Base-by-base conservation (phyloP, 345 rosid species). In the Euphorbia peplus region DNA sequence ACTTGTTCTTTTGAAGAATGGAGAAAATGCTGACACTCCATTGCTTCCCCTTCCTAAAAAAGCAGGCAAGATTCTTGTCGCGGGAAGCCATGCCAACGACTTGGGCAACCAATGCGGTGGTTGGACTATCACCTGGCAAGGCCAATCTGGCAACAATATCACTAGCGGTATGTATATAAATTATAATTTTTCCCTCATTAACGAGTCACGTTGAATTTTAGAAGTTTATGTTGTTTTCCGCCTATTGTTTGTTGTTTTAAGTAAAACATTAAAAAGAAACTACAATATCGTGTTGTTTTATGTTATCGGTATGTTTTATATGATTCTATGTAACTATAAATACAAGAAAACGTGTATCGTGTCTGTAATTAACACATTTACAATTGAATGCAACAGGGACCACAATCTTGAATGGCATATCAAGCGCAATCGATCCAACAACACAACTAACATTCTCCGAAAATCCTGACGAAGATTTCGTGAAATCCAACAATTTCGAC, bases 61-160 rank as follows among this genome's bases (percentile, higher is more conserved):
- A 14, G 67, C 81, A 8, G 25, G 79, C 0, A 88, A 68, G 80
- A 82, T 92, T 42, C 83, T 92, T 22, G 96, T 92, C 7, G 89
- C 93, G 1, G 98, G 98, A 26, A 88, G 82, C 46, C 98, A 90
- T 30, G 95, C 96, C 32, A 76, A 90, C 75, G 81, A 92, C 64
- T 71, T 92, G 76, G 98, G 96, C 26, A 75, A 87, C 54, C 98
- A 92, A 70, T 90, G 98, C 41, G 96, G 95, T 2, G 98, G 95
- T 26, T 92, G 98, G 98, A 88, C 96, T 0, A 83, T 87, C 59
- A 35, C 84, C 5, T 90, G 91, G 96, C 93, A 90, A 58, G 98
- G 98, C 21, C 80, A 78, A 8, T 22, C 46, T 5, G 82, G 84
- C 73, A 92, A 87, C 63, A 83, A 86, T 61, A 77, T 69, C 56